Percentiles rank a stretch among this genome's conserved stretches.
Conservation (phyloP, 257 asterid species). For the Nicotiana noctiflora region DNA sequence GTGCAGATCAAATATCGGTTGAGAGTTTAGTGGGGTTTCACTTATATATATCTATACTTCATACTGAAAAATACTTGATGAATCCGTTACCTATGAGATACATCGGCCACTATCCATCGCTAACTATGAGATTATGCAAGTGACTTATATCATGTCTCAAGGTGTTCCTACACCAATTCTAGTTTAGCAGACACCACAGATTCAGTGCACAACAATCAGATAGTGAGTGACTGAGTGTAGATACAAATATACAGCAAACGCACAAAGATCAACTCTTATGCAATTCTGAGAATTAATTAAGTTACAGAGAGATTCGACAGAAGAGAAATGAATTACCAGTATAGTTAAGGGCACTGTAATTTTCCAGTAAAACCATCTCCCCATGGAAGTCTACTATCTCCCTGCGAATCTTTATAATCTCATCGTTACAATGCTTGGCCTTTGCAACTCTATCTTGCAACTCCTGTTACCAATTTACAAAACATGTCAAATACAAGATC, state of each 20-base stretch:
- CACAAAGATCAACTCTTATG: background rate
- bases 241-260: background rate
- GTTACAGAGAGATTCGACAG: background rate
- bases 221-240: background rate
- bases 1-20: background rate
- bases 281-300: background rate
- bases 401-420: slow-evolving; percentile 55
- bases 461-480: slow-evolving; percentile 41
- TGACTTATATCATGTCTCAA: background rate
- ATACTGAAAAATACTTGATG: background rate
- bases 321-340: slow-evolving; percentile 40
- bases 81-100: background rate
- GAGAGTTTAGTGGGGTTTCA: background rate
- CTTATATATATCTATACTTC: background rate
- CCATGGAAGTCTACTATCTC: slow-evolving; percentile 94
- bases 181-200: background rate
- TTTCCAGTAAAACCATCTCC: slow-evolving; percentile 93
- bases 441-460: slow-evolving; percentile 69
- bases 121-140: background rate
- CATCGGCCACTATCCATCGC: background rate
- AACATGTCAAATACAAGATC: background rate
- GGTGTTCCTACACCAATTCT: background rate
- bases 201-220: background rate
- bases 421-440: slow-evolving; percentile 51
- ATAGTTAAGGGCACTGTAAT: slow-evolving; percentile 88